Base-by-base conservation (phyloP, 2,329 filamentous ascomycete species). In the Diplodia scrobiculata region DNA sequence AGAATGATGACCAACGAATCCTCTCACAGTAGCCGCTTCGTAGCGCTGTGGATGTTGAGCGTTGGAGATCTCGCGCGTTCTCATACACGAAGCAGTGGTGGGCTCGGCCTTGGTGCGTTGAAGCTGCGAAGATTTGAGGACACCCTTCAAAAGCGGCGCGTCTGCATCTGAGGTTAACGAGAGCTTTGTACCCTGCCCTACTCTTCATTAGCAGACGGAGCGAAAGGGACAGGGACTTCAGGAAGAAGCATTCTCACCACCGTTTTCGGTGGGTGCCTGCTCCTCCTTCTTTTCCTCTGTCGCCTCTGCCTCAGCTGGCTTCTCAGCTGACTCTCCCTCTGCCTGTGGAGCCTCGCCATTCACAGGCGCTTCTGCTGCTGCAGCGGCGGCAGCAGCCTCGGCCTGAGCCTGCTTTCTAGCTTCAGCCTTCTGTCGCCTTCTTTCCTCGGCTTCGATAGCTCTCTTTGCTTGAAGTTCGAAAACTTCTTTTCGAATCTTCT, bases 401-500 rank as follows among this genome's bases (percentile, higher is more conserved):
- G 72, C 75, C 19, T 71, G 72, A 21, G 71, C 74, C 19, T 71
- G 72, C n/a, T 47, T 34, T 17, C 55, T 52, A n/a, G 55, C 65
- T 54, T 63, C 65, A 11, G 50, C 59, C 41, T 45, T 54, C 6
- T 54, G 48, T n/a, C 38, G 58, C 58, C 70, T 71, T 38, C 73
- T 80, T 70, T 82, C 80, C 68, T 84, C 84, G 1, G 80, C 81
- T 66, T 73, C 74, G 41, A 74, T 74, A 36, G 80, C 80, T 67
- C 83, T 75, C 55, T 79, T 81, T 68, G 83, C 80, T 71, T 84
- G 79, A 34, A 81, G 77, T 69, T 87, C 85, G 74, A 80, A 84
- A 29, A 86, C 91, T 76, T 97, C 93, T 72, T 87, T 89, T 66
- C 93, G 84, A 67, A 92, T 92, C 71, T 86, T 85, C 68, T 98